These are phyloP conservation scores for Solanum dulcamara DNA, from an alignment of 257 asterid genomes.

Conservation along the genomic window DNA sequence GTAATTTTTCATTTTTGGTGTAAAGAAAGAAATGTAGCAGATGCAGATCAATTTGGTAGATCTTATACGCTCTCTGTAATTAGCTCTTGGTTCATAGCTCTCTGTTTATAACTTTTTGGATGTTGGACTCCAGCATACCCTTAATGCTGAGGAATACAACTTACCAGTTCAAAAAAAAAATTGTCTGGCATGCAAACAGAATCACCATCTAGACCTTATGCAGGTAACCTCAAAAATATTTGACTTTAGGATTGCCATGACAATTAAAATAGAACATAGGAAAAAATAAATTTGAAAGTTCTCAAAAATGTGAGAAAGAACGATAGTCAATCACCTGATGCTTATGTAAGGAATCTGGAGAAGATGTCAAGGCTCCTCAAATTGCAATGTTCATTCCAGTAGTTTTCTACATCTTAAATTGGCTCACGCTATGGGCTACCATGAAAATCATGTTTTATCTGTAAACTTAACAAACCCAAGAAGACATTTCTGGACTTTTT, in stretches of 20 bases:
- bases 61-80: not conserved
- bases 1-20: not conserved
- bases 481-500: too few species aligned
- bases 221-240: not conserved
- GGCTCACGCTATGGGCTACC: not conserved
- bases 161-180: not conserved
- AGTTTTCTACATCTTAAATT: too few species aligned
- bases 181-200: not conserved
- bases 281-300: not conserved
- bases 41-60: not conserved
- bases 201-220: not conserved
- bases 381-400: too few species aligned
- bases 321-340: too few species aligned
- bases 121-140: not conserved
- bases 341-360: too few species aligned
- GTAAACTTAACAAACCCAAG: not conserved
- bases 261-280: not conserved
- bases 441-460: not conserved
- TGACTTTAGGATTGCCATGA: not conserved
- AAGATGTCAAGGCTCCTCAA: too few species aligned
- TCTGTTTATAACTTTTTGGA: not conserved
- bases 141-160: not conserved
- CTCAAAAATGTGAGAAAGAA: not conserved
- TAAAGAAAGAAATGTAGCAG: not conserved
- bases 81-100: not conserved